phyloP scores from a whole-genome alignment of 129 eudicot species.

The Flaveria ramosissima region DNA sequence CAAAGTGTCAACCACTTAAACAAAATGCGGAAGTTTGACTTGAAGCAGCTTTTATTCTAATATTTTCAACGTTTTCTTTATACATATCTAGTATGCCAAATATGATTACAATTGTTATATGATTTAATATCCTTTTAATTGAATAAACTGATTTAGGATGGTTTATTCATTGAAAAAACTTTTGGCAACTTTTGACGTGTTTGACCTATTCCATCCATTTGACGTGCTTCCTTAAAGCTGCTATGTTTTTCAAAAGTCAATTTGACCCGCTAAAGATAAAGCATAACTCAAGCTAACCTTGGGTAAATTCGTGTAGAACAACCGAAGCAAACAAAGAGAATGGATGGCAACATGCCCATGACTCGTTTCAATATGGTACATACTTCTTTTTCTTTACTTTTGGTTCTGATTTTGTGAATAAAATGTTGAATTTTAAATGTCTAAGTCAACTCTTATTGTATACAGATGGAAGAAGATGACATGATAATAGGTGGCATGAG shows the following conservation, averaged over 20 bases:
- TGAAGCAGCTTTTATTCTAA: too few species aligned
- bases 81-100: too few species aligned
- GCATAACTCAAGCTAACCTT: background rate
- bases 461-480: constrained; percentile 74
- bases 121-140: too few species aligned
- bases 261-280: constrained; percentile 16
- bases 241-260: background rate
- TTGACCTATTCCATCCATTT: background rate
- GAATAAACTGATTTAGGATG: background rate
- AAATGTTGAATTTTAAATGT: constrained; percentile 13
- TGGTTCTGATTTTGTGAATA: background rate
- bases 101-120: too few species aligned
- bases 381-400: background rate
- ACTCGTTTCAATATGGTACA: constrained; percentile 63
- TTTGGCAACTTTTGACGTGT: background rate
- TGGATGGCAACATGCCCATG: constrained; percentile 64
- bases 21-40: background rate
- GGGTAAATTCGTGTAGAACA: constrained; percentile 47
- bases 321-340: constrained; percentile 80
- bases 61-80: too few species aligned
- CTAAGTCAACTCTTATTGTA: constrained; percentile 3
- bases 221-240: background rate
- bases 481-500: constrained; percentile 50
- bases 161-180: background rate
- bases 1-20: background rate